These are phyloP conservation scores for Lachnellula occidentalis DNA, from an alignment of 2,329 filamentous ascomycete genomes.

Conservation along the genomic window DNA sequence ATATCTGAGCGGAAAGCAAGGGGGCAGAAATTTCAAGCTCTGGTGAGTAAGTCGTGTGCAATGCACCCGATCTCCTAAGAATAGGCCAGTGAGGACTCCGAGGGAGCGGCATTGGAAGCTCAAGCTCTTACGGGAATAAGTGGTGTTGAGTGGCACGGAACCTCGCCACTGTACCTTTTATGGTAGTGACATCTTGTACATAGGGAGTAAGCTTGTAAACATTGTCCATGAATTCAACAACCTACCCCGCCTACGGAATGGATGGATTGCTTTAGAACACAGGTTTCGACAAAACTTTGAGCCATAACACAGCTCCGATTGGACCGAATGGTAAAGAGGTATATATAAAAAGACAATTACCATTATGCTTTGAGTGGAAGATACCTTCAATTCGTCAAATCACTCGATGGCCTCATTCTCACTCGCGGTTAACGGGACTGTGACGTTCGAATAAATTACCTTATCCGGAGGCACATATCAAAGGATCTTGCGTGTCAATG, in stretches of 20 bases:
- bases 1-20: no score
- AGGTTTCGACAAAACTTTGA: conserved; percentile 44
- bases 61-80: no score
- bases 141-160: no score
- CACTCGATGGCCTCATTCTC: conserved; percentile 40
- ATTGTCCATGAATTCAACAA: conserved; percentile 33
- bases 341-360: conserved; percentile 46
- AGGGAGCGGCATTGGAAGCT: no score
- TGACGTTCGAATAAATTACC: conserved; percentile 36
- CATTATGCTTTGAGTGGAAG: conserved; percentile 58
- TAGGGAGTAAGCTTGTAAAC: conserved; percentile 42
- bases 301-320: conserved; percentile 36
- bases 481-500: conserved; percentile 40
- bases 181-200: conserved; percentile 24
- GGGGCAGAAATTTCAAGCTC: no score
- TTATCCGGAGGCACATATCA: conserved; percentile 41
- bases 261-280: conserved; percentile 40
- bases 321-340: conserved; percentile 52
- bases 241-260: conserved; percentile 35
- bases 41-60: no score
- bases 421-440: conserved; percentile 32
- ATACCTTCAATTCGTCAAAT: conserved; percentile 47
- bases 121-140: no score
- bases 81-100: no score
- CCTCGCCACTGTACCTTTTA: no score